A percentile compares a stretch with the other conserved stretches of the same genome.
These are phyloP conservation scores for Zymoseptoria brevis DNA, from an alignment of 2,329 filamentous ascomycete species.

Conservation along the genomic window DNA sequence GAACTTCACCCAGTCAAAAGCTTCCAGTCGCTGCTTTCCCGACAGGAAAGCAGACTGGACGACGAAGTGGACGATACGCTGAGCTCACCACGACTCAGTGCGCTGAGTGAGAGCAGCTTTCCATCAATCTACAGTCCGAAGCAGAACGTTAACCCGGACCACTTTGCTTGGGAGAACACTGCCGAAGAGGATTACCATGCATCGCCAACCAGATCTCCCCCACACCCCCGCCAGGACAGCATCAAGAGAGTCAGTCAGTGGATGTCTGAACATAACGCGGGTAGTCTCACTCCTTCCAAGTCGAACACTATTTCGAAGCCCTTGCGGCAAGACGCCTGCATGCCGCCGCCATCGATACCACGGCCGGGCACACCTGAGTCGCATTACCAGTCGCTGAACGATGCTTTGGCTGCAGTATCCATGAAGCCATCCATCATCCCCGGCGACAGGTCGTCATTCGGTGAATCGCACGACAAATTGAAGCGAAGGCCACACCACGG, in stretches of 20 bases:
- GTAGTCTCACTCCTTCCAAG: conserved; percentile 26
- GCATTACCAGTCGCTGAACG: conserved; percentile 18
- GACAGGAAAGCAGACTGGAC: conserved; percentile 22
- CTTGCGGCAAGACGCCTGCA: conserved; percentile 3
- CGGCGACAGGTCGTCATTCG: not conserved
- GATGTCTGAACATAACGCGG: conserved; percentile 26
- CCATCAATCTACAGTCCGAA: conserved; percentile 30
- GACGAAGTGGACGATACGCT: conserved; percentile 22
- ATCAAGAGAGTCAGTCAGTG: conserved; percentile 31
- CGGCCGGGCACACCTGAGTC: not conserved
- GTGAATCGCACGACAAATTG: not conserved
- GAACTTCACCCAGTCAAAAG: conserved; percentile 28
- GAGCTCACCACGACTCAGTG: conserved; percentile 29
- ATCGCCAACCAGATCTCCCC: conserved; percentile 6
- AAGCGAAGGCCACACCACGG: conserved; percentile 7
- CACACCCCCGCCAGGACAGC: conserved; percentile 25
- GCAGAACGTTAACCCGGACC: conserved; percentile 20
- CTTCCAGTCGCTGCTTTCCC: conserved; percentile 30
- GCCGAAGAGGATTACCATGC: conserved; percentile 11
- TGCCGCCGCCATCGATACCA: conserved; percentile 4
- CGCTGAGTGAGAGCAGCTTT: conserved; percentile 33
- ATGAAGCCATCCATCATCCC: not conserved
- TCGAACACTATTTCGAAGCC: conserved; percentile 20
- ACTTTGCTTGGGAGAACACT: conserved; percentile 22
- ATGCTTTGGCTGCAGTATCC: conserved; percentile 10